Evolutionary conservation across 345 rosid species (phyloP).

Genomic region (Eucalyptus guilfoylei): DNA sequence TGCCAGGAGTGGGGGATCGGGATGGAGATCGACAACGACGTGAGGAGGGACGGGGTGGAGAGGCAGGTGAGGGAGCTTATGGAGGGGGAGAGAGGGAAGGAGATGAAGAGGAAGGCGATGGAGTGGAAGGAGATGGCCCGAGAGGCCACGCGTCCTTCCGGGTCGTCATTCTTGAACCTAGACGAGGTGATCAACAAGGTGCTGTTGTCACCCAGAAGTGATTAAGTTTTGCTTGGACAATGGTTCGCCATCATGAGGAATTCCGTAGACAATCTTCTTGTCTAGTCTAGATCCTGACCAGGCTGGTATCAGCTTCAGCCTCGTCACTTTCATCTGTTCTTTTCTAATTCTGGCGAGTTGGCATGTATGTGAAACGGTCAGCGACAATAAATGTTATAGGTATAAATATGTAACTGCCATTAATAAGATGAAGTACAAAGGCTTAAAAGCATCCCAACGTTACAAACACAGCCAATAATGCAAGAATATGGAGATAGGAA

Average conservation of each 20-base stretch:
- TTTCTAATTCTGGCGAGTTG: too few species aligned
- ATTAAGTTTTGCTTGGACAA: not conserved
- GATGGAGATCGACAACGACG: slow-evolving; percentile 39
- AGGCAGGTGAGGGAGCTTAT: slow-evolving; percentile 33
- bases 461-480: too few species aligned
- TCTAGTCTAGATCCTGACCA: not conserved
- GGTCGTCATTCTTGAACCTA: not conserved
- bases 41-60: slow-evolving; percentile 36
- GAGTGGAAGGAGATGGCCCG: not conserved
- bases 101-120: slow-evolving; percentile 30
- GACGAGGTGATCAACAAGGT: not conserved
- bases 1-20: slow-evolving; percentile 47
- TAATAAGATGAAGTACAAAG: too few species aligned
- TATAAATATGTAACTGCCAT: too few species aligned
- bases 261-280: not conserved
- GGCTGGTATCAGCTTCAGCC: not conserved
- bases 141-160: not conserved
- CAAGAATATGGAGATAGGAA: too few species aligned
- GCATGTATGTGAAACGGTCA: too few species aligned
- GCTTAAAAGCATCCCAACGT: too few species aligned
- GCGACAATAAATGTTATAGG: too few species aligned
- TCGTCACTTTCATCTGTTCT: too few species aligned
- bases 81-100: slow-evolving; percentile 35
- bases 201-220: not conserved
- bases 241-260: too few species aligned